A percentile compares a stretch with the other conserved stretches of the same genome.
These are phyloP conservation scores for Leccinum arenicola DNA, from an alignment of 768 basidiomycete species.

Conservation along the genomic window DNA sequence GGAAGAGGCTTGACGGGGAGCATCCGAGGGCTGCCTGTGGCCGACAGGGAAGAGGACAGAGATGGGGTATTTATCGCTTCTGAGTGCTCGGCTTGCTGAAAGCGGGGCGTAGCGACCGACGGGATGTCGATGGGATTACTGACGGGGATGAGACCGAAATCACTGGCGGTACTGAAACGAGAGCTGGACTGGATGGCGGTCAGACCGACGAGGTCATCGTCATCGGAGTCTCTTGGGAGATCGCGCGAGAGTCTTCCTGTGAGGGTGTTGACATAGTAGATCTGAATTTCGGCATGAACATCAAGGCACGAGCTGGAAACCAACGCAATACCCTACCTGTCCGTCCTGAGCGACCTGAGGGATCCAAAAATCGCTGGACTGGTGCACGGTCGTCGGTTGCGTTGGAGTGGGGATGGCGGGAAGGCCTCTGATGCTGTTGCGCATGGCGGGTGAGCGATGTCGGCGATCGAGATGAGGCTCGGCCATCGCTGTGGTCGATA, in stretches of 20 bases:
- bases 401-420: slow-evolving; percentile 24
- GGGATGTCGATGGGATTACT: slow-evolving; percentile 7
- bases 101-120: not conserved
- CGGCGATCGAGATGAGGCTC: slow-evolving; percentile 8
- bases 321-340: slow-evolving; percentile 52
- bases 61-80: not conserved
- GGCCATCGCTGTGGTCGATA: slow-evolving; percentile 18
- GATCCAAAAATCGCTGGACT: slow-evolving; percentile 81
- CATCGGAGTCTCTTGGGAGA: slow-evolving; percentile 66
- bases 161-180: slow-evolving; percentile 47
- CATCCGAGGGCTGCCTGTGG: not conserved
- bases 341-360: slow-evolving; percentile 79
- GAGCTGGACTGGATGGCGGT: slow-evolving; percentile 49
- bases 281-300: slow-evolving; percentile 44
- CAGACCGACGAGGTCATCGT: slow-evolving; percentile 51
- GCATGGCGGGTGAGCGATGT: not conserved
- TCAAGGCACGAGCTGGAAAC: not conserved
- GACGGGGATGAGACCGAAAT: slow-evolving; percentile 41
- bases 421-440: slow-evolving; percentile 29
- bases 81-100: not conserved
- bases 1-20: slow-evolving; percentile 7
- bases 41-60: not conserved
- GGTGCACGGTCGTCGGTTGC: not conserved
- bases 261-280: slow-evolving; percentile 89
- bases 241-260: slow-evolving; percentile 80